Evolutionary conservation across 2,329 filamentous ascomycete species (phyloP).

Genomic region (Plenodomus tracheiphilus): DNA sequence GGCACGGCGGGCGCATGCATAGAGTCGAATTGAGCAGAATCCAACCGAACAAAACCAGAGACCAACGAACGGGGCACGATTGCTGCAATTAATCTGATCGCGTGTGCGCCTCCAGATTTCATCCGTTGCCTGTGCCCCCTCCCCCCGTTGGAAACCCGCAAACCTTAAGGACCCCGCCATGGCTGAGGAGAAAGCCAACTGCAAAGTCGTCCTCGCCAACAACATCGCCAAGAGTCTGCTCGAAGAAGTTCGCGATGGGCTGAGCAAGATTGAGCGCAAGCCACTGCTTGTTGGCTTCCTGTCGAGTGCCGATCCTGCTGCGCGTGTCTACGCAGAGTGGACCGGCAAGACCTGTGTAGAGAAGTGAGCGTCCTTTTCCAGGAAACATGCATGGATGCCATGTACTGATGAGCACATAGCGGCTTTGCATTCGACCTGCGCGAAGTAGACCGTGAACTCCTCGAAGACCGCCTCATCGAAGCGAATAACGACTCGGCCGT

Average conservation of each 20-base stretch:
- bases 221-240: conserved; percentile 83
- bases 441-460: conserved; percentile 79
- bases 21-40: conserved; percentile 1
- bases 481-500: conserved; percentile 79
- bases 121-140: background rate
- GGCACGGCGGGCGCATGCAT: conserved; percentile 4
- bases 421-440: conserved; percentile 89
- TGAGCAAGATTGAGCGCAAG: conserved; percentile 70
- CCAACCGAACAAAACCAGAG: too few species aligned
- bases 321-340: conserved; percentile 93
- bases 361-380: conserved; percentile 75
- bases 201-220: conserved; percentile 90
- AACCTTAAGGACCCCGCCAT: conserved; percentile 33
- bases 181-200: conserved; percentile 56
- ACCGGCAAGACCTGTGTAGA: conserved; percentile 95
- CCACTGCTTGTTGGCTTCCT: conserved; percentile 89
- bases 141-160: conserved; percentile 2
- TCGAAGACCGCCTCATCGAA: conserved; percentile 84
- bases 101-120: too few species aligned
- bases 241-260: conserved; percentile 73
- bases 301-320: conserved; percentile 87
- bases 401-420: conserved; percentile 51
- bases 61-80: too few species aligned
- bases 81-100: too few species aligned
- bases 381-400: too few species aligned